Evolutionary conservation across 345 rosid species (phyloP), one percentile per base, ranked within the genome.

Genomic region (Passiflora organensis): DNA sequence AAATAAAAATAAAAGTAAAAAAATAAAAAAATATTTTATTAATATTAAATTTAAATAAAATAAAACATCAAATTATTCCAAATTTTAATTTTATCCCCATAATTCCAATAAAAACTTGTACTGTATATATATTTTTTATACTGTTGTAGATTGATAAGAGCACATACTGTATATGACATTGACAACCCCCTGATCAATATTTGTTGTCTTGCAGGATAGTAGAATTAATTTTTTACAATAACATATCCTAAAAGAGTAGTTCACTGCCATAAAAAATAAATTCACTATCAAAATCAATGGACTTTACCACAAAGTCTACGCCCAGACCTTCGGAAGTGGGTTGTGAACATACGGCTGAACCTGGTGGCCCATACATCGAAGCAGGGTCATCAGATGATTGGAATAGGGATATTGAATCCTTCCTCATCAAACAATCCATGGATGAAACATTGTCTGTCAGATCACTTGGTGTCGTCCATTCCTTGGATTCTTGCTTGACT

Each of bases 381-480:
- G 45, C 38, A 24, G 51, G 32, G 17, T 23, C 76, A 14, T 17
- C 13, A 6, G 58, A 24, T 4, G 55, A 42, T 28, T 52, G 59
- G 24, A 49, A 48, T 42, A 60, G 17, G 34, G 8, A 3, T 8
- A 61, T 19, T 0, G 71, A 32, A 57, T 75, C 76, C 34, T 75
- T 60, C 80, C 80, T 71, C 20, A 60, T 17, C 10, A 28, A 10
- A 14, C 50, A 14, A 14, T 63, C 63, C 56, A 64, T 11, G 34
- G 62, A 45, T 12, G 65, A 66, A 41, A 41, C 34, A 43, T 41
- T 22, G 36, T 41, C 59, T 6, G 59, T 41, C 10, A 53, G 1
- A 58, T 59, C 69, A 25, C 55, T 62, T 25, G 53, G 9, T 15
- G 57, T 12, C 1, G 19, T 17, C 14, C 69, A 58, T 22, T 65